These are phyloP conservation scores for Fusarium palustre DNA, from an alignment of 2,329 filamentous ascomycete species.

Conservation along the genomic window DNA sequence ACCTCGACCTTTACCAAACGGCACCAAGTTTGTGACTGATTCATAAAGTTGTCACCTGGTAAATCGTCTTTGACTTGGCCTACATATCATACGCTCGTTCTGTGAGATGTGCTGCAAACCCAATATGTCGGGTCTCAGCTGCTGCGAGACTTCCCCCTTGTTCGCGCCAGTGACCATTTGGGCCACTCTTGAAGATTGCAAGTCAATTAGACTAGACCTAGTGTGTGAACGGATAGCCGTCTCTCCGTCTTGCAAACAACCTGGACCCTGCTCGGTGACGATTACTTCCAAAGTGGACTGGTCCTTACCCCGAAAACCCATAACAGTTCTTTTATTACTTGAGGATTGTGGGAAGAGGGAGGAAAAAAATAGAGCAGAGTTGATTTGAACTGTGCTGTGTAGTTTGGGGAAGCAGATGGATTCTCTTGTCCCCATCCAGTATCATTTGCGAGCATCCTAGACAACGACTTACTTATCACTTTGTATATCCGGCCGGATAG, in stretches of 20 bases:
- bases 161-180: conserved; percentile 4
- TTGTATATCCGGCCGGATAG: not conserved
- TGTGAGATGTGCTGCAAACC: conserved; percentile 18
- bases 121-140: conserved; percentile 33
- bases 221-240: conserved; percentile 9
- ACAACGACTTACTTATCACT: not conserved
- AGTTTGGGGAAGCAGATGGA: not conserved
- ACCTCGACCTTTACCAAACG: not conserved
- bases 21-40: not conserved
- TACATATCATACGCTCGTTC: not conserved
- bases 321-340: not conserved
- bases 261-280: conserved; percentile 22
- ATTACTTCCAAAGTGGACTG: conserved; percentile 12
- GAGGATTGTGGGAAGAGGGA: not conserved
- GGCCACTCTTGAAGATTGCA: conserved; percentile 13
- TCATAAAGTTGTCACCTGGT: not conserved
- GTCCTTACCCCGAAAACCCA: not conserved
- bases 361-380: not conserved
- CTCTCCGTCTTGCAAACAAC: conserved; percentile 4
- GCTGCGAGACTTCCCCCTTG: conserved; percentile 12
- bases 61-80: conserved; percentile 13
- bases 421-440: not conserved
- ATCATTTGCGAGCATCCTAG: not conserved
- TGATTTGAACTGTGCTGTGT: not conserved
- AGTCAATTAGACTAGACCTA: conserved; percentile 1